A percentile compares a stretch with the other conserved stretches of the same genome.
phyloP scores from a whole-genome alignment of 228 moss, liverwort and hornwort genomes.

The Sphagnum magellanicum region DNA sequence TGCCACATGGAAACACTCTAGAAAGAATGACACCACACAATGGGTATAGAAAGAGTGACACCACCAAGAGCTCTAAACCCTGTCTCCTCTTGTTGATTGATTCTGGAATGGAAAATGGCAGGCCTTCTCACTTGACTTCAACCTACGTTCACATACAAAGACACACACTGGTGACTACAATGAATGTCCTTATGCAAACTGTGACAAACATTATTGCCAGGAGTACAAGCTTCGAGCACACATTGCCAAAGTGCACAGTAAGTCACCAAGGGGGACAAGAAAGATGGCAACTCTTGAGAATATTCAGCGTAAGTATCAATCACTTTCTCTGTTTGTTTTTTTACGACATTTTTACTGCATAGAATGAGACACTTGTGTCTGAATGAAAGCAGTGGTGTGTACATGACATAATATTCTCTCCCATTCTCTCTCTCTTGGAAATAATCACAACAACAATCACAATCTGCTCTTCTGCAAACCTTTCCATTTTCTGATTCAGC shows the following conservation, averaged over 20 bases:
- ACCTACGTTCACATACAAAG: conserved; percentile 82
- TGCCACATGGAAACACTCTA: too few species aligned
- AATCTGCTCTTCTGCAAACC: not conserved
- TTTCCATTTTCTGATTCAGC: not conserved
- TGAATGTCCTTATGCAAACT: conserved; percentile 77
- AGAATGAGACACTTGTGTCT: not conserved
- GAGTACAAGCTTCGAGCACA: conserved; percentile 85
- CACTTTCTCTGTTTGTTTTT: too few species aligned
- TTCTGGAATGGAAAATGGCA: conserved; percentile 10
- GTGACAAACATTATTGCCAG: conserved; percentile 85
- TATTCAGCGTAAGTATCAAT: conserved; percentile 14
- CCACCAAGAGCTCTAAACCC: too few species aligned
- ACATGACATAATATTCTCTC: too few species aligned
- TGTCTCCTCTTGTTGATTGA: too few species aligned
- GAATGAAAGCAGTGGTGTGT: not conserved
- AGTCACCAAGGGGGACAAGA: conserved; percentile 26
- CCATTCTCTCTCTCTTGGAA: too few species aligned
- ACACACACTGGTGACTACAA: conserved; percentile 88
- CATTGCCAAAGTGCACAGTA: conserved; percentile 73
- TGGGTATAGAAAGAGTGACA: too few species aligned
- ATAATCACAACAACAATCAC: not conserved
- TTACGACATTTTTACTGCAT: conserved; percentile 1
- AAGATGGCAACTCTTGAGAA: conserved; percentile 20
- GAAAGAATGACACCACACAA: too few species aligned
- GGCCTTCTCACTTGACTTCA: conserved; percentile 85